These are phyloP conservation scores for Gaeumannomyces tritici DNA, from an alignment of 2,329 filamentous ascomycete genomes.

Conservation along the genomic window DNA sequence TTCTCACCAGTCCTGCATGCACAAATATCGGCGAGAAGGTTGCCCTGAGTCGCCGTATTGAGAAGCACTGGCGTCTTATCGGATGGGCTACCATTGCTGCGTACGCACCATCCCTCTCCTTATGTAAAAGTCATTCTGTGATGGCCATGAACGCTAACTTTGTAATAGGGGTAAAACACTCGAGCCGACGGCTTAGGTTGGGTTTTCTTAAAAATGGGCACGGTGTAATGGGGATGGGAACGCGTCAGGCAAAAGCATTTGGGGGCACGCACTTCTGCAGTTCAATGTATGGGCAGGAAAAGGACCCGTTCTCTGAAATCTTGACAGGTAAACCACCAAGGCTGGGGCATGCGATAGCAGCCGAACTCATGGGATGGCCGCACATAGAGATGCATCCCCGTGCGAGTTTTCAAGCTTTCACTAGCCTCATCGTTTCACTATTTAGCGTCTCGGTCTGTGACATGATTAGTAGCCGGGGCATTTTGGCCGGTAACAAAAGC, in stretches of 20 bases:
- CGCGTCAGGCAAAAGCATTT: neutral
- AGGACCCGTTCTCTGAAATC: neutral
- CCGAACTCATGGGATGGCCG: neutral
- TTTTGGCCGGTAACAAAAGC: neutral
- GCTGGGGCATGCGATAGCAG: neutral
- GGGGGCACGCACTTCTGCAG: neutral
- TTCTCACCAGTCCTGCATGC: conserved; percentile 87
- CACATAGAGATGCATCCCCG: neutral
- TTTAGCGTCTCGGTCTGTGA: neutral
- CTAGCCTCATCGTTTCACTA: neutral
- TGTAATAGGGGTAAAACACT: conserved; percentile 11
- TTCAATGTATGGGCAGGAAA: neutral
- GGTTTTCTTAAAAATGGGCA: neutral
- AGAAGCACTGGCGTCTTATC: conserved; percentile 97
- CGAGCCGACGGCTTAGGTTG: conserved; percentile 15
- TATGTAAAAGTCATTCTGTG: neutral
- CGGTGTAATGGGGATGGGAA: neutral
- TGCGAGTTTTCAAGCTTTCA: neutral
- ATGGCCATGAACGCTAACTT: neutral
- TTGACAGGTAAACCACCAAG: neutral
- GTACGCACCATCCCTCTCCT: conserved; percentile 29
- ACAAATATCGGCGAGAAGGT: conserved; percentile 98
- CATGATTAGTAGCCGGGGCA: neutral
- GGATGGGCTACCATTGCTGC: conserved; percentile 78
- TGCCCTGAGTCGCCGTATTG: conserved; percentile 88